These are phyloP conservation scores for Phytopythium chamaehyphon DNA, from an alignment of 352 stramenopile species.

Conservation along the genomic window DNA sequence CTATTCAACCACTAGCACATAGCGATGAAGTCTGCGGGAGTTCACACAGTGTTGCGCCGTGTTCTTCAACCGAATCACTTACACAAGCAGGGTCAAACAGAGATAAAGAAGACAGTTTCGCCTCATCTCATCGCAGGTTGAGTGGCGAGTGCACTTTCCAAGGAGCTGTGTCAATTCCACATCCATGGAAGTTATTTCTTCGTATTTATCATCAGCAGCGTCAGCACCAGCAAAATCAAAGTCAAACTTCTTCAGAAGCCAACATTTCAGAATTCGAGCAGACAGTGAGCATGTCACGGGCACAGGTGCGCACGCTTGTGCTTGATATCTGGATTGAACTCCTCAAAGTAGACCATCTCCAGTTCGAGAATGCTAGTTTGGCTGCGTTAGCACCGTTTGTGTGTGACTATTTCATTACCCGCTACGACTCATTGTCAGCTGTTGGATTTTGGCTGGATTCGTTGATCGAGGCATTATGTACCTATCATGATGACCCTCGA, in stretches of 20 bases:
- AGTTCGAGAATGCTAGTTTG: conserved; percentile 47
- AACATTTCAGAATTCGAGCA: neutral
- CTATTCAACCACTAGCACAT: too few species aligned
- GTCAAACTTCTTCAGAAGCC: neutral
- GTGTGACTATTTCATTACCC: conserved; percentile 61
- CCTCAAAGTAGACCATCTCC: conserved; percentile 57
- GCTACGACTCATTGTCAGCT: conserved; percentile 42
- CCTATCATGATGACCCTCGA: conserved; percentile 42
- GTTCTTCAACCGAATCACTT: too few species aligned
- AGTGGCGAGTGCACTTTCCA: too few species aligned
- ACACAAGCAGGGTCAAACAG: too few species aligned
- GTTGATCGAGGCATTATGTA: conserved; percentile 37
- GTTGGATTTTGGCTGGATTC: conserved; percentile 52
- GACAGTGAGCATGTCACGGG: conserved; percentile 1
- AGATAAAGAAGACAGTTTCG: too few species aligned
- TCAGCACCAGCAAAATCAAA: conserved; percentile 8
- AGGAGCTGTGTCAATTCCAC: conserved; percentile 10
- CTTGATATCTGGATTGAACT: conserved; percentile 77
- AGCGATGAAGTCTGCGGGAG: neutral
- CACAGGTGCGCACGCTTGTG: conserved; percentile 43
- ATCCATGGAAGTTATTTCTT: conserved; percentile 37
- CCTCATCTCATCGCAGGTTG: too few species aligned
- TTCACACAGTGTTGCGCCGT: neutral
- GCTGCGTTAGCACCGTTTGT: conserved; percentile 59
- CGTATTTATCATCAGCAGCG: conserved; percentile 13